Base-by-base conservation (phyloP, 768 basidiomycete genomes). In the Boletus edulis region DNA sequence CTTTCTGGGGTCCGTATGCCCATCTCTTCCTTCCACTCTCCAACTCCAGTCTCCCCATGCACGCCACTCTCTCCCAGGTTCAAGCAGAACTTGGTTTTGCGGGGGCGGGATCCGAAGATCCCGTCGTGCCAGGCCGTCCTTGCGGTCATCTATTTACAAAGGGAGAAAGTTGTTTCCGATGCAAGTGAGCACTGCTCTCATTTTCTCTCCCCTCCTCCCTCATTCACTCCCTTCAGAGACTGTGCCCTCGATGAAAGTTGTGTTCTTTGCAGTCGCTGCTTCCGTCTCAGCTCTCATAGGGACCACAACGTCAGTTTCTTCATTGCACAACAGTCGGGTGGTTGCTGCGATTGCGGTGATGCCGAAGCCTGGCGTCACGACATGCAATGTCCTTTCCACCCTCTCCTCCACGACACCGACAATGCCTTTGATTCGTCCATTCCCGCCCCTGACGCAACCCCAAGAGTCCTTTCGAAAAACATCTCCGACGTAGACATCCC, bases 311-410 rank as follows among this genome's bases (percentile, higher is more conserved):
- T 98, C 62, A 88, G 89, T 55, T 95, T 98, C 75, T 93, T 91
- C 71, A 89, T 96, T 61, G 87, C 90, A 9, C 91, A 91, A 54
- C 94, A 97, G 62, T 87, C 90, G 0, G 90, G 94, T 8, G 91
- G 94, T 5, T 94, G 91, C 62, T 99, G 97, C 67, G 94, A 98
- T 71, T 98, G 96, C 63, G 94, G 94, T 15, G 95, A 98, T 64
- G 77, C 81, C 22, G 89, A 96, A 64, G 91, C 92, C 2, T 98
- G 94, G 94, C 80, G 85, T 34, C 63, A 67, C 6, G 75, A 81
- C 6, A 78, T 90, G 15, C 70, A 76, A 13, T 95, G 93, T 68
- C 84, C 86, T 0, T 82, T 82, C 64, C 92, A 96, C 64, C 91
- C 92, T 13, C 79, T 84, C 35, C 66, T 71, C 52, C 60, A 52